These are phyloP conservation scores for Phytopythium boreale DNA, from an alignment of 352 stramenopile species.

Conservation along the genomic window DNA sequence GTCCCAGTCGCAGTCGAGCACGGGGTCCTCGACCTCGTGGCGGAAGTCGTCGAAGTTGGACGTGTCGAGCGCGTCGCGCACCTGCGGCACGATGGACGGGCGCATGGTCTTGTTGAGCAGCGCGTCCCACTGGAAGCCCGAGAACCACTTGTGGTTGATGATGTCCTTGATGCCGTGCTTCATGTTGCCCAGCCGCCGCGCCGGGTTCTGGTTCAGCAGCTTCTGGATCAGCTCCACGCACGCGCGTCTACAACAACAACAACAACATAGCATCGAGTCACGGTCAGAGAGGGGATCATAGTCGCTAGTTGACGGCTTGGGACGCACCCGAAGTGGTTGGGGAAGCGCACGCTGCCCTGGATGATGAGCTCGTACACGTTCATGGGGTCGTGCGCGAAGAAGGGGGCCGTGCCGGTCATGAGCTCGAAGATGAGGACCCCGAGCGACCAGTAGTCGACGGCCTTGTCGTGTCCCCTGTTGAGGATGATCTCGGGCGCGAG, in stretches of 20 bases:
- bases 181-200: slow-evolving; percentile 74
- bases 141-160: slow-evolving; percentile 84
- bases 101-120: slow-evolving; percentile 59
- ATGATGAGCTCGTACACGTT: slow-evolving; percentile 92
- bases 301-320: not conserved
- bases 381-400: slow-evolving; percentile 90
- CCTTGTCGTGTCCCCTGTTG: slow-evolving; percentile 88
- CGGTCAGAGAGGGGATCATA: not conserved
- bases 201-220: slow-evolving; percentile 75
- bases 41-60: slow-evolving; percentile 82
- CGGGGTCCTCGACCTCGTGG: slow-evolving; percentile 62
- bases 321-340: slow-evolving; percentile 69
- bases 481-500: slow-evolving; percentile 92
- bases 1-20: slow-evolving; percentile 66
- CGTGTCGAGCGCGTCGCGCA: slow-evolving; percentile 73
- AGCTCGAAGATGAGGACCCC: slow-evolving; percentile 91
- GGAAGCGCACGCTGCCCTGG: slow-evolving; percentile 85
- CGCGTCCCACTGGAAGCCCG: slow-evolving; percentile 62
- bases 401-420: slow-evolving; percentile 79
- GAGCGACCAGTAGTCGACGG: slow-evolving; percentile 91
- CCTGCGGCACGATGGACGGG: slow-evolving; percentile 67
- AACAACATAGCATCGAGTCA: slow-evolving; percentile 1
- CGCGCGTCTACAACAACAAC: slow-evolving; percentile 32
- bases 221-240: slow-evolving; percentile 88
- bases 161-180: slow-evolving; percentile 85